These are phyloP conservation scores for Candida anutae DNA, from an alignment of 1,139 yeast genomes.

Conservation along the genomic window DNA sequence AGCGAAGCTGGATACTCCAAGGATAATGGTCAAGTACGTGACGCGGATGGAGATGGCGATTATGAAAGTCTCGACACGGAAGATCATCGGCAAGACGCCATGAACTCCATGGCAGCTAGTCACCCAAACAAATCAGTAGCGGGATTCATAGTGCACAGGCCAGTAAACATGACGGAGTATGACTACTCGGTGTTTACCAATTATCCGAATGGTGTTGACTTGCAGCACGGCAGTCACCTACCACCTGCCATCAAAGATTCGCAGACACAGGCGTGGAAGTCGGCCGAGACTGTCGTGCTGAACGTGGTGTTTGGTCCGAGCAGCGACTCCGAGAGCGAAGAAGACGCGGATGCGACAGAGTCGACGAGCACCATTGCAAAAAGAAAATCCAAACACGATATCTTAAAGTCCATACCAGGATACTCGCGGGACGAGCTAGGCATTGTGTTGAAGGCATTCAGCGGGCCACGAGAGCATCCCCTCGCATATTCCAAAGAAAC, in stretches of 20 bases:
- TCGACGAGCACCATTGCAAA: not conserved
- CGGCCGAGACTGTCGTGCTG: slow-evolving; percentile 33
- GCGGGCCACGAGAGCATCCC: slow-evolving; percentile 1
- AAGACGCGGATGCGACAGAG: slow-evolving; percentile 4
- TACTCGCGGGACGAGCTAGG: slow-evolving; percentile 31
- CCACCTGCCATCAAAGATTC: slow-evolving; percentile 20
- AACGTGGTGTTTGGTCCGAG: slow-evolving; percentile 23
- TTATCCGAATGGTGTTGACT: slow-evolving; percentile 14
- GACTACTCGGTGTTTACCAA: slow-evolving; percentile 18
- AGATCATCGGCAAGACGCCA: slow-evolving; percentile 3
- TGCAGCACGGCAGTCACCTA: slow-evolving; percentile 13
- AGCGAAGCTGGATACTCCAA: not conserved
- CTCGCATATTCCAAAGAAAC: slow-evolving; percentile 8
- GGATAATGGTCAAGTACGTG: slow-evolving; percentile 3
- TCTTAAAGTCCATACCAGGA: slow-evolving; percentile 24
- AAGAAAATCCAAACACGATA: slow-evolving; percentile 1
- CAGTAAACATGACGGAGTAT: slow-evolving; percentile 12
- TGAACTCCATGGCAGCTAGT: slow-evolving; percentile 3
- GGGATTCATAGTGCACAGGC: slow-evolving; percentile 13
- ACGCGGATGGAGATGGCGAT: slow-evolving; percentile 3
- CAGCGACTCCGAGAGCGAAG: slow-evolving; percentile 18
- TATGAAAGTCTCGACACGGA: slow-evolving; percentile 1
- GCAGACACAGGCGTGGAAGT: slow-evolving; percentile 41
- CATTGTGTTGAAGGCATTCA: slow-evolving; percentile 11
- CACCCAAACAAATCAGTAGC: slow-evolving; percentile 11